Conservation (phyloP, 2,329 filamentous ascomycete genomes). For the Aureobasidium sp. region DNA sequence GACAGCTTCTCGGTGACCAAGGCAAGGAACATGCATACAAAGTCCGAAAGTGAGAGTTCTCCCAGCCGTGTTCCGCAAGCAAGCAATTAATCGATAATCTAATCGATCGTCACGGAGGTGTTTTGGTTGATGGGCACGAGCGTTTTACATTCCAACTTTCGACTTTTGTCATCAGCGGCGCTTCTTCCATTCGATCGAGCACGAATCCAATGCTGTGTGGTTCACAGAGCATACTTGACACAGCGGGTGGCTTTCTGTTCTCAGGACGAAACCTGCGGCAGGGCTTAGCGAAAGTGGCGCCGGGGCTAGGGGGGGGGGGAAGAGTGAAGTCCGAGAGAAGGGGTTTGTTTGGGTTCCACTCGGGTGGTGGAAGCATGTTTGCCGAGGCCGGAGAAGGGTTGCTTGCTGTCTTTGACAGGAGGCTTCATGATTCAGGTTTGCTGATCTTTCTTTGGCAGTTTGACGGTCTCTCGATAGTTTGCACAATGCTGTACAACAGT, state of each 20-base stretch:
- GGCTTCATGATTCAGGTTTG: slow-evolving; percentile 5
- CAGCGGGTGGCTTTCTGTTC: not conserved
- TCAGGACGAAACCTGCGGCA: not conserved
- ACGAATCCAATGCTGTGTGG: not conserved
- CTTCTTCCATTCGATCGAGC: not conserved
- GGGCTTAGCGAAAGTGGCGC: not conserved
- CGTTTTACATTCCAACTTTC: not conserved
- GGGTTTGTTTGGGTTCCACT: not conserved
- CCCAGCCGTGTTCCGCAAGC: not conserved
- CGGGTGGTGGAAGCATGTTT: not conserved
- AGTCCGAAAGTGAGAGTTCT: not conserved
- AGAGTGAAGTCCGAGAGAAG: not conserved
- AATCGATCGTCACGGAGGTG: not conserved
- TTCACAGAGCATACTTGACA: not conserved
- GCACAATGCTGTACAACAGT: not conserved
- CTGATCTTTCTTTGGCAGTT: slow-evolving; percentile 1
- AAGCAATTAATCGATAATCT: not conserved
- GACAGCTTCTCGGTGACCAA: not conserved
- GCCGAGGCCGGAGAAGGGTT: not conserved
- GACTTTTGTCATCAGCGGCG: not conserved
- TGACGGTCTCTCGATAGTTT: not conserved
- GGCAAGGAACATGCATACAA: not conserved
- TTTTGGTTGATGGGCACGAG: not conserved
- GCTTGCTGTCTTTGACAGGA: slow-evolving; percentile 4
- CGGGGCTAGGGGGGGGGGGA: not conserved